Evolutionary conservation across 2,329 filamentous ascomycete species (phyloP), one percentile per base, ranked within the genome.

Genomic region (Leptosphaerulina australis): DNA sequence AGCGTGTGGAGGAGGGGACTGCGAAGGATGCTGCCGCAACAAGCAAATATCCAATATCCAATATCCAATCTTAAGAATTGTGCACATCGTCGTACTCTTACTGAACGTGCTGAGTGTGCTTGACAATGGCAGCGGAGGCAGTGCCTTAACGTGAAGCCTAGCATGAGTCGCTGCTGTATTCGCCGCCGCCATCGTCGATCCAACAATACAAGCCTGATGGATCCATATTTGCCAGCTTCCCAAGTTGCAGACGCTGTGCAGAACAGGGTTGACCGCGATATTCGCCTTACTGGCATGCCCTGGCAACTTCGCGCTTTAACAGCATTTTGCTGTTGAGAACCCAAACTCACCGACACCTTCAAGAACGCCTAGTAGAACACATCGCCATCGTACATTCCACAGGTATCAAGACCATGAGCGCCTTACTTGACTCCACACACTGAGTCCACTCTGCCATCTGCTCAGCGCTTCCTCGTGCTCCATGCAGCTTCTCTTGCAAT

Each of bases 261-360:
- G 40, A 28, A 22, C 41, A 51, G 48, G 48, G 48, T 26, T 18
- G 37, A 8, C 48, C 37, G 53, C 51, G 54, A 51, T 35, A 49
- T 52, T 61, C 52, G 59, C 59, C 61, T 60, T 64, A 50, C 55
- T 50, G 52, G 58, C 59, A 64, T 62, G 51, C 45, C 49, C 49
- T 37, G 44, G 44, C 43, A 43, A 35, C 35, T 30, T 53, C 41
- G 62, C 52, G 58, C 56, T 57, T 46, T 34, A 49, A 57, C 50
- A 39, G 50, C 50, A 57, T 44, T 50, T 40, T 39, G 54, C 50
- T 49, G 34, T 60, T 46, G 35, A 55, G 55, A 44, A 45, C 55
- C 60, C 44, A 57, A 44, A 55, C 62, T 68, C 67, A 68, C 66
- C 67, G 67, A 68, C 63, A 64, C 40, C 36, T 44, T 51, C 25